Evolutionary conservation across 139 green algal genomes (phyloP).

Genomic region (Yamagishiella unicocca): DNA sequence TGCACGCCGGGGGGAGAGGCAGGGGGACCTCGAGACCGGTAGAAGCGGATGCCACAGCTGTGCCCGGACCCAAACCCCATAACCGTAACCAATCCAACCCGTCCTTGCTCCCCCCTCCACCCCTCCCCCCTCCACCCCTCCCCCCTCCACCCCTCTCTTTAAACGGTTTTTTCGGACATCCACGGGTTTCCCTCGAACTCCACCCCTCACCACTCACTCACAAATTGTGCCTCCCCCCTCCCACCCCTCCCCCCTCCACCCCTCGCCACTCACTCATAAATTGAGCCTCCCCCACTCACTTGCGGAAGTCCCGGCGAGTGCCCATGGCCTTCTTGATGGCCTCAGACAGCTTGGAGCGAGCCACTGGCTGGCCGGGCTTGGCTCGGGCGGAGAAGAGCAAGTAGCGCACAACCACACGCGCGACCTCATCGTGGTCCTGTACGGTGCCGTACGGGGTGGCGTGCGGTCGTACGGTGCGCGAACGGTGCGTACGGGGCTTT

Average conservation of each 20-base stretch:
- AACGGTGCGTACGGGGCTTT: too few relatives aligned
- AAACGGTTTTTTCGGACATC: too few relatives aligned
- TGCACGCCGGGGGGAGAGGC: not conserved
- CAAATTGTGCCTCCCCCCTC: too few relatives aligned
- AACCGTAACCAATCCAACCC: too few relatives aligned
- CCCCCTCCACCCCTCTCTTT: too few relatives aligned
- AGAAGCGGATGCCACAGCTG: too few relatives aligned
- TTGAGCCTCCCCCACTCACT: slow-evolving; percentile 18
- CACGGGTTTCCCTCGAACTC: too few relatives aligned
- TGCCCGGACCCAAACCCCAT: too few relatives aligned
- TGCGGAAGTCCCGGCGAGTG: not conserved
- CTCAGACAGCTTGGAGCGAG: slow-evolving; percentile 7
- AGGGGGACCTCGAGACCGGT: not conserved
- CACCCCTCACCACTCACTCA: not conserved
- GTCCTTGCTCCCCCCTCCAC: too few relatives aligned
- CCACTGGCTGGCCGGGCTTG: slow-evolving; percentile 14
- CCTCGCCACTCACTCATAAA: not conserved
- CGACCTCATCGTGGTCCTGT: slow-evolving; percentile 23
- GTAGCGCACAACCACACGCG: not conserved
- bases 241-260: not conserved
- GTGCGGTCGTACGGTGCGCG: too few relatives aligned
- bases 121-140: too few relatives aligned
- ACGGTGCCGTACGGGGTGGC: not conserved
- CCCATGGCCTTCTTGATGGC: not conserved
- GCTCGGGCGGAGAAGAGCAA: not conserved